Base-by-base conservation (phyloP, 495 filamentous ascomycete species). In the Penicillium samsonianum region DNA sequence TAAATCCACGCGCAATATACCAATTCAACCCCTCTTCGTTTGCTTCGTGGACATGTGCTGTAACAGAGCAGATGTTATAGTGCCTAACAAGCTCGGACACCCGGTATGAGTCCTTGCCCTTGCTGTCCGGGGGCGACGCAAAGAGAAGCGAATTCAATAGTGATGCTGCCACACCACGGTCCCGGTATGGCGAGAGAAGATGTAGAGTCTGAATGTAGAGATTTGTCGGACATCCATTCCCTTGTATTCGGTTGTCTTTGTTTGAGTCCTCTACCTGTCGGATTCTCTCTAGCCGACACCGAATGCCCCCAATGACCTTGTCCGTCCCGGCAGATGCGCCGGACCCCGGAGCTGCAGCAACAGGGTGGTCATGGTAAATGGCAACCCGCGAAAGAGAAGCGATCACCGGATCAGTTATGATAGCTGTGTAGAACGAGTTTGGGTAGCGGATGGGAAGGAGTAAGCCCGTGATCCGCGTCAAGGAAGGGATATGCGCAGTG, bases 31-130 rank as follows among this genome's bases (percentile, higher is more conserved):
- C 94, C 41, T 96, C 94, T 11, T 83, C 81, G 67, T 98, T 98
- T 56, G 87, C 85, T 58, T 94, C 90, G 87, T 96, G 97, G 2
- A 98, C 94, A 75, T 98, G 94, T 14, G 94, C 94, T 51, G 90
- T 92, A 11, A 91, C 81, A 14, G 74, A 78, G 33, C 67, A 69
- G 20, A 80, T 76, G 45, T 78, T 75, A 59, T 78, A 78, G 60
- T 78, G 75, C 49, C 67, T 77, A 20, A 73, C 74, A 11, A 87
- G 72, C 20, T 80, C 73, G 41, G 84, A 80, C 19, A 73, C 73
- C 4, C 60, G 70, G 41, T 67, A 65, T 17, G 31, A 37, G 33
- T 38, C 52, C 5, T 22, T 52, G 23, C 28, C 19, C 12, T 55
- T 68, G 7, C 47, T n/a, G 7, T 41, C 46, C 60, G 54, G 71